A percentile compares a stretch with the other conserved stretches of the same genome.
Evolutionary conservation across 306 rosid genomes (phyloP).

Genomic region (Cicer judaicum): DNA sequence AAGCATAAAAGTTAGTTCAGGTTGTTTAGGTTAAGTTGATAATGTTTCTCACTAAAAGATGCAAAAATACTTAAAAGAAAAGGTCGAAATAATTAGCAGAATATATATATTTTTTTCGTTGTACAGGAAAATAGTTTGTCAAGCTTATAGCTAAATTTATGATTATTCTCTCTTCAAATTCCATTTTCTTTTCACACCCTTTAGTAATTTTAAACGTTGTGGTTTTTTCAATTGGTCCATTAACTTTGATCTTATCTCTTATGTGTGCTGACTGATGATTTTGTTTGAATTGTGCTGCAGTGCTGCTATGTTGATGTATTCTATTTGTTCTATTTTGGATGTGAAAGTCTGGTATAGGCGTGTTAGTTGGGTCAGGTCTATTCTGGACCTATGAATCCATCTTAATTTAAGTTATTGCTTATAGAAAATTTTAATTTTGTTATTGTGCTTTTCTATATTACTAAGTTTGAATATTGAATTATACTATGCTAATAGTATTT

Average conservation of each 20-base stretch:
- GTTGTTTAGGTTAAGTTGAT: neutral
- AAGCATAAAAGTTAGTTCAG: neutral
- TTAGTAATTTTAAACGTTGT: slow-evolving; percentile 20
- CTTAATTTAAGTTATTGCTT: slow-evolving; percentile 8
- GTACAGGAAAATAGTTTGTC: no score
- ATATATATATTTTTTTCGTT: no score
- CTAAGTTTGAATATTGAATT: neutral
- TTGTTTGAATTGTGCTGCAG: neutral
- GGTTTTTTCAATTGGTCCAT: slow-evolving; percentile 12
- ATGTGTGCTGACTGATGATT: neutral
- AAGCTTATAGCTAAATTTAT: no score
- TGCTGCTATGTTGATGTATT: neutral
- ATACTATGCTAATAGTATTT: neutral
- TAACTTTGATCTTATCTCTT: neutral
- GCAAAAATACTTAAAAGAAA: neutral
- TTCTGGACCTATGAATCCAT: neutral
- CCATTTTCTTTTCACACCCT: neutral
- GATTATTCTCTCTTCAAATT: no score
- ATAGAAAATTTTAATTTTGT: neutral
- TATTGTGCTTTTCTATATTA: neutral
- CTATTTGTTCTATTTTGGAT: neutral
- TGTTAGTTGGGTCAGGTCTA: neutral
- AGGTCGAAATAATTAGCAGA: no score
- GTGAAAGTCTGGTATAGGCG: neutral
- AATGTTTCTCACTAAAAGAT: neutral